Evolutionary conservation across 768 basidiomycete species (phyloP), one percentile per base, ranked within the genome.

Genomic region (Pholiota molesta): DNA sequence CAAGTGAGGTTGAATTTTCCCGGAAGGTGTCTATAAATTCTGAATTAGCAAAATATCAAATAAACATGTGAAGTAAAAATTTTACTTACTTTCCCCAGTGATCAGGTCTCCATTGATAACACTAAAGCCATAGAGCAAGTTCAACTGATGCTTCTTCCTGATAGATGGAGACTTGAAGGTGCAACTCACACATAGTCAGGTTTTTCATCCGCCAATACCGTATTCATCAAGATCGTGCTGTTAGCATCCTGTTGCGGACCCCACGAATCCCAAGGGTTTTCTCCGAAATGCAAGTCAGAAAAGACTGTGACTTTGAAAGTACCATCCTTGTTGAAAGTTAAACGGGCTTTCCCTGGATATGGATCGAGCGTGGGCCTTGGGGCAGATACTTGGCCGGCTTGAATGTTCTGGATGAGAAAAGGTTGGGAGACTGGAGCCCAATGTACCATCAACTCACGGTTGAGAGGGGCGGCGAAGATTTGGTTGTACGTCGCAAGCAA

Each of bases 201-300:
- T 29, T 76, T 74, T 72, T 92, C 90, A 52, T 82, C 73, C 2
- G 73, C 69, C 28, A 92, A 69, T 19, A 91, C 78, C 1, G 66
- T 74, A 21, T 81, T 77, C 84, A 90, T 89, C 60, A 92, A 69
- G 5, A 74, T 74, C 10, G 79, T 79, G 62, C 87, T 91, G 45
- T 89, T 87, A 26, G 75, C 71, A 62, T 92, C 91, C n/a, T 92
- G 88, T 65, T 81, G 75, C 19, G 86, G 85, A 0, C 90, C 89
- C 85, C 87, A 88, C 8, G 62, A 71, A 57, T 86, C 86, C 84
- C 86, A 88, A 8, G 89, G 87, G 65, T 90, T 87, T 73, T 92
- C 90, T 28, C 91, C 90, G 62, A 81, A 91, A 68, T 92, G 90
- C 31, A 91, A n/a, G 66, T 92, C 91, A 7, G 88, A 89, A 71